phyloP scores from a whole-genome alignment of 441 rosid genomes.

The Eugenia klotzschiana region DNA sequence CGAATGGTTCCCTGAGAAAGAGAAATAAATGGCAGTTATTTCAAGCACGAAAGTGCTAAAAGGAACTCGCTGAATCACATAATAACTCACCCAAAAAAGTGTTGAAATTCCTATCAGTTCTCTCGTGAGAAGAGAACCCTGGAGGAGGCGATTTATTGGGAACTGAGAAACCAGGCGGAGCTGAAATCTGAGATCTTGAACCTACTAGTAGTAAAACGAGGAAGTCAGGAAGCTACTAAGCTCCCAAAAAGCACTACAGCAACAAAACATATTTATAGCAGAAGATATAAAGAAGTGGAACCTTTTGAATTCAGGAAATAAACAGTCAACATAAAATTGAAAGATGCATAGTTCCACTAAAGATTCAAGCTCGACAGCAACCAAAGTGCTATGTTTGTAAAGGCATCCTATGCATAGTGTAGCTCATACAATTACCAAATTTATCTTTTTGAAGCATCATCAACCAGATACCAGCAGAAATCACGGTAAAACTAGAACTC shows the following conservation, averaged over 20 bases:
- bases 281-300: neutral
- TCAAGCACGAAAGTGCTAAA: neutral
- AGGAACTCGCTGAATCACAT: neutral
- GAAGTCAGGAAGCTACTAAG: neutral
- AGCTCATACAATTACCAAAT: neutral
- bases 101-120: constrained; percentile 47
- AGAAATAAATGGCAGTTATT: neutral
- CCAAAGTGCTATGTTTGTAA: neutral
- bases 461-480: neutral
- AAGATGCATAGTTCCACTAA: neutral
- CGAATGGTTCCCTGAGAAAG: constrained; percentile 33
- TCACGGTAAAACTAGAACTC: neutral
- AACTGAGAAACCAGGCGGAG: constrained; percentile 84
- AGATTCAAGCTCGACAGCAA: neutral
- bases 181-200: constrained; percentile 68
- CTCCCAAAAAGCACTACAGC: neutral
- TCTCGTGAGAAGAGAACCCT: constrained; percentile 70
- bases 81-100: constrained; percentile 27
- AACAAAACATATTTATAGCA: neutral
- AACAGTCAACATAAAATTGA: neutral
- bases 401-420: neutral
- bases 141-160: constrained; percentile 91
- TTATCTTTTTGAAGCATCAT: neutral
- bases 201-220: constrained; percentile 14
- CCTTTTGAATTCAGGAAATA: neutral